phyloP scores from a whole-genome alignment of 805 yeast genomes.

The Wickerhamiella cacticola region DNA sequence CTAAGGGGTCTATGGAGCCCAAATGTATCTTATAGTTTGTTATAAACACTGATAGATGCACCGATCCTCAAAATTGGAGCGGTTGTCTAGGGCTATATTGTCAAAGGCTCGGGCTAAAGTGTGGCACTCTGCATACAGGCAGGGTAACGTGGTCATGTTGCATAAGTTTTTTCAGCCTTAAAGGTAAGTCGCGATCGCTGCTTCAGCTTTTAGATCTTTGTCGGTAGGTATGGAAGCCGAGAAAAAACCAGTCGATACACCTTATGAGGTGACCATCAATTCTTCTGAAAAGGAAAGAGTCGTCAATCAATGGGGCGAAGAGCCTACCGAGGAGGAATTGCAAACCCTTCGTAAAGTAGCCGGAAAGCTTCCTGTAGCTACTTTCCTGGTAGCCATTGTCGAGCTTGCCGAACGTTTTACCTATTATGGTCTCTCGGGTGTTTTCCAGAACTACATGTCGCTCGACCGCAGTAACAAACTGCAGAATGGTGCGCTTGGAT shows the following conservation, averaged over 20 bases:
- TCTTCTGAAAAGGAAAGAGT: constrained; percentile 6
- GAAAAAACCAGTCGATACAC: not conserved
- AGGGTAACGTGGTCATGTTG: not conserved
- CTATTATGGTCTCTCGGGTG: constrained; percentile 65
- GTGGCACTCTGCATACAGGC: too few relatives aligned
- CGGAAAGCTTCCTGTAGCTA: constrained; percentile 41
- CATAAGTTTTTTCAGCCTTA: not conserved
- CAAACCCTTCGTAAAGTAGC: constrained; percentile 41
- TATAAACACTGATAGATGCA: too few relatives aligned
- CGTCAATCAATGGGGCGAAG: constrained; percentile 12
- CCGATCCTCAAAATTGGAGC: too few relatives aligned
- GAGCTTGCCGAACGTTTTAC: constrained; percentile 75
- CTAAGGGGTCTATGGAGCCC: too few relatives aligned
- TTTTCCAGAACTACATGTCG: constrained; percentile 71
- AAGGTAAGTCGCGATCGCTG: not conserved
- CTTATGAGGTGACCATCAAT: constrained; percentile 6
- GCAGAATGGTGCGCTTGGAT: constrained; percentile 40
- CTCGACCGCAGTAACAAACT: constrained; percentile 26
- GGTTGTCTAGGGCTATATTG: too few relatives aligned
- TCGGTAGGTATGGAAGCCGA: not conserved
- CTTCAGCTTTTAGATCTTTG: not conserved
- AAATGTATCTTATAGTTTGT: too few relatives aligned
- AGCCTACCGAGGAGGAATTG: constrained; percentile 44
- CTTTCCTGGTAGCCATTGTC: constrained; percentile 54
- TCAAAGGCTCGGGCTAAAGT: too few relatives aligned